Conservation (phyloP, 2,329 filamentous ascomycete species). For the Cryphonectria parasitica region DNA sequence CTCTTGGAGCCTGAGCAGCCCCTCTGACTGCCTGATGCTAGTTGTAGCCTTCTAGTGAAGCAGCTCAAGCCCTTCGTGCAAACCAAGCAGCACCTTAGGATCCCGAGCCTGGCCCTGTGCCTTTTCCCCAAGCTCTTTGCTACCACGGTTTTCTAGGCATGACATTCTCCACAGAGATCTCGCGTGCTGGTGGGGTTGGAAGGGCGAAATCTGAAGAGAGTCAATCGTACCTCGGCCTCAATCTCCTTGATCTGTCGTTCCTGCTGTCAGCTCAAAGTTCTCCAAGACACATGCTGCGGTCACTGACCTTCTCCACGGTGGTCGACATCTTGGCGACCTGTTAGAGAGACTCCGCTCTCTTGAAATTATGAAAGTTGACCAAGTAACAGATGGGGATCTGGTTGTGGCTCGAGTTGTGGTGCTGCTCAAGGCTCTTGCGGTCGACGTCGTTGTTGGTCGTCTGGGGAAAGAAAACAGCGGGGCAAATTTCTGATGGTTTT, state of each 20-base stretch:
- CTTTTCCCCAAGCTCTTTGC: background rate
- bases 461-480: constrained; percentile 13
- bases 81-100: background rate
- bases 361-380: too few species aligned
- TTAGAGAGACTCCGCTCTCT: constrained; percentile 13
- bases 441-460: constrained; percentile 4
- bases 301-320: constrained; percentile 88
- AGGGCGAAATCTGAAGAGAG: constrained; percentile 18
- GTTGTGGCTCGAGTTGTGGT: background rate
- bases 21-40: background rate
- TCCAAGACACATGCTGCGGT: constrained; percentile 20
- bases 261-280: constrained; percentile 37
- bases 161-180: too few species aligned
- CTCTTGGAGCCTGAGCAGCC: background rate
- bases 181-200: background rate
- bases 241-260: constrained; percentile 83
- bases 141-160: background rate
- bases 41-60: background rate
- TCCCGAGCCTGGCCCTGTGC: background rate
- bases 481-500: constrained; percentile 14
- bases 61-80: background rate
- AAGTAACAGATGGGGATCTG: background rate
- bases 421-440: background rate
- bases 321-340: constrained; percentile 76
- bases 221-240: constrained; percentile 79